Evolutionary conservation across 2,329 filamentous ascomycete genomes (phyloP), one percentile per base, ranked within the genome.

Genomic region (Neofusicoccum kwambonambiense): DNA sequence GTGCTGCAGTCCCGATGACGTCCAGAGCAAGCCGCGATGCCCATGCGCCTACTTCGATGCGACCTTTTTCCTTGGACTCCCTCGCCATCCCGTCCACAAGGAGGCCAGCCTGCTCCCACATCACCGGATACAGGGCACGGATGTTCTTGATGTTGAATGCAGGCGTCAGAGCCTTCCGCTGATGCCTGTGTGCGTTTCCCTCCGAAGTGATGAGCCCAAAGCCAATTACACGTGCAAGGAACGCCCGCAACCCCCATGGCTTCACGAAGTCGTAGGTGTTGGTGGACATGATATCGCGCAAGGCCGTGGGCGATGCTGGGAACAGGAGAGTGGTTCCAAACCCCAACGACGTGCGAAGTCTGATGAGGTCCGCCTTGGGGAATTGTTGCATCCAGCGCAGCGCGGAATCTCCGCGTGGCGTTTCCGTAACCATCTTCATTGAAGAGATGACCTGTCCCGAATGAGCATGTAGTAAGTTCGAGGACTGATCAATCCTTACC

Each of bases 61-160:
- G 8, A 12, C 34, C n/a, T 56, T 37, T 52, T 77, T 94, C 94
- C 37, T 77, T 70, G 9, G 37, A 19, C 9, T 19, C 31, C 35
- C 19, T 22, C 22, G n/a, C 4, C 47, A 51, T 51, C 22, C 22
- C 19, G 27, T 51, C 27, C 11, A 51, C 47, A 11, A 51, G 47
- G 27, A 51, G 31, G 22, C 27, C 47, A 34, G 51, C 34, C 19
- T 56, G 34, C 37, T 37, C 51, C 91, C 91, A 96, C 77, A 96
- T 94, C 12, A 88, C 78, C 0, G 90, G 89, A 69, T 93, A 93
- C 17, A 95, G 79, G 65, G 92, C 84, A 73, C 93, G 93, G 73
- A 94, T 80, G 71, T 93, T 90, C 31, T 91, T 86, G 72, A 90
- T 93, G 8, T 87, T 83, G 75, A 96, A 95, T 2, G 90, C 90